Base-by-base conservation (phyloP, 1,139 yeast species). In the Suhomyces coccinellae region DNA sequence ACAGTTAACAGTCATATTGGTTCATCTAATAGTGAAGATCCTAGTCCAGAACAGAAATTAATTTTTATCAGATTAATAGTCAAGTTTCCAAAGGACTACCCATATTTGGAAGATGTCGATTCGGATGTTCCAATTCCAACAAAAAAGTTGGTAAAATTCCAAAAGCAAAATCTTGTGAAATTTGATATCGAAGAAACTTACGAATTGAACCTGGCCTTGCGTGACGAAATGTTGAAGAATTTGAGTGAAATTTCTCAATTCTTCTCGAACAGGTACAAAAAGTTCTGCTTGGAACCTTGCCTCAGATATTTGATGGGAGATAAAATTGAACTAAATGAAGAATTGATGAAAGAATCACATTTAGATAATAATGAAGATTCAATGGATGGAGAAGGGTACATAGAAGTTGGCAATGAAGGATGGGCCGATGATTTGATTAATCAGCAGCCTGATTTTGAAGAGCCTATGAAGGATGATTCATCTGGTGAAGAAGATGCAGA, bases 221-320 rank as follows among this genome's bases (percentile, higher is more conserved):
- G 77, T 31, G 66, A 67, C 15, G 81, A 76, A 33, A 79, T 91
- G 61, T 56, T 77, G 17, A 59, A 62, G 3, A 75, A 71, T 27
- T 65, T 91, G 36, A 67, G 69, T 33, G 78, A 77, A 33, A 85
- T 91, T 15, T 71, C 90, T 0, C 63, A 64, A 1, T 77, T 76
- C 46, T 83, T 80, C 54, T 71, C 91, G 0, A 73, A 77, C 31
- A 73, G 74, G 40, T 67, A 70, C 46, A 80, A 81, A 28, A 69
- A 73, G 48, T 89, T 83, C 53, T 88, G 97, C 52, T 68, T 93
- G 26, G 98, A 93, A 57, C 83, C 88, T 0, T 83, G 95, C 53
- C 66, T 93, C 47, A 65, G 97, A 41, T 85, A 74, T 56, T 69
- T 93, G 5, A 71, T 90, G 69, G 99, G 99, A 1, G 98, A 91